Evolutionary conservation across 2,329 filamentous ascomycete genomes (phyloP).

Genomic region (Fusarium succisae): DNA sequence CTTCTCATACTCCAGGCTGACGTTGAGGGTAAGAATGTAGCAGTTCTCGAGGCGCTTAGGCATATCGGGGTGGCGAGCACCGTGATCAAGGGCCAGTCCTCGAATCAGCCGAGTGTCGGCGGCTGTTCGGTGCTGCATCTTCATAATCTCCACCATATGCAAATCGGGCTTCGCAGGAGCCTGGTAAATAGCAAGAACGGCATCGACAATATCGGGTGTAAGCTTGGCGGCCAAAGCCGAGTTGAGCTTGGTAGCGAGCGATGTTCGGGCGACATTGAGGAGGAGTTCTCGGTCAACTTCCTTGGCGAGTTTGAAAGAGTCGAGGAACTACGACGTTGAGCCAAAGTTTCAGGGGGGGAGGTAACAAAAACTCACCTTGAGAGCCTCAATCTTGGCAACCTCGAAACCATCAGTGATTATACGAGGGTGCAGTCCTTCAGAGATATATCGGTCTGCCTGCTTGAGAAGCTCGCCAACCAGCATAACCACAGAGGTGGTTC

Average conservation of each 20-base stretch:
- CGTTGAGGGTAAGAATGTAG: conserved; percentile 93
- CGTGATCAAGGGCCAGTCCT: conserved; percentile 92
- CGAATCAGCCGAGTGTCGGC: conserved; percentile 96
- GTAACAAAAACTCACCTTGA: conserved; percentile 69
- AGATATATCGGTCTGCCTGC: conserved; percentile 95
- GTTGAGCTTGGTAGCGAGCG: conserved; percentile 95
- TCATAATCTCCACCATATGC: conserved; percentile 99
- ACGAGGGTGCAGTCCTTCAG: conserved; percentile 94
- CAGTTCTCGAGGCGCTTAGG: conserved; percentile 96
- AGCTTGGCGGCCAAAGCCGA: conserved; percentile 87
- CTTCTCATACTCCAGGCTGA: conserved; percentile 98
- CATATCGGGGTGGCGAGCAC: conserved; percentile 97
- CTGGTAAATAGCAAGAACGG: conserved; percentile 93
- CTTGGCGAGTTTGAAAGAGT: conserved; percentile 88
- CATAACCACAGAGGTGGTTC: conserved; percentile 95
- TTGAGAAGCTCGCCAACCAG: conserved; percentile 96
- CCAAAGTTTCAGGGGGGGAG: background rate
- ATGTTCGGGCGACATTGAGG: conserved; percentile 91
- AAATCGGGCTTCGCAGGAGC: conserved; percentile 91
- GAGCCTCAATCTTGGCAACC: conserved; percentile 89
- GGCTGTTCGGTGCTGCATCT: conserved; percentile 97
- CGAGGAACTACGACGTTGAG: conserved; percentile 75
- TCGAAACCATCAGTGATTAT: conserved; percentile 98
- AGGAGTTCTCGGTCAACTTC: conserved; percentile 94
- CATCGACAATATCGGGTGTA: conserved; percentile 94